phyloP scores from a whole-genome alignment of 495 filamentous ascomycete species.

The Penicillium longicatenatum region DNA sequence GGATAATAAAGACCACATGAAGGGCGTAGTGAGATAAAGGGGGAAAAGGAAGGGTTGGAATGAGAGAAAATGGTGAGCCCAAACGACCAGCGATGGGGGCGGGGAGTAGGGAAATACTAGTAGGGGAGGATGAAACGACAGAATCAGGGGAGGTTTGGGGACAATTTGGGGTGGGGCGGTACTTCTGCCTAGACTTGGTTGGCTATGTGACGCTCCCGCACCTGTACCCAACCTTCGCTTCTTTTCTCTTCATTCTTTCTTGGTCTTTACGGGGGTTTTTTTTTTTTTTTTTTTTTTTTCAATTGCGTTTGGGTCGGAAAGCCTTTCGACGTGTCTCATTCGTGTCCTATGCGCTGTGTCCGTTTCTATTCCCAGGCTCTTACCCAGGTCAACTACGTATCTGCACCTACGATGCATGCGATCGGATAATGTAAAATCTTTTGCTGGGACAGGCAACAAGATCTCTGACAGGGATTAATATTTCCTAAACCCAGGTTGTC shows the following conservation, averaged over 20 bases:
- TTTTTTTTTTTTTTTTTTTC: background rate
- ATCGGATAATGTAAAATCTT: slow-evolving; percentile 12
- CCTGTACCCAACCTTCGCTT: slow-evolving; percentile 3
- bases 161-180: slow-evolving; percentile 4
- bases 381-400: background rate
- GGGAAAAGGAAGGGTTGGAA: slow-evolving; percentile 11
- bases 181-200: background rate
- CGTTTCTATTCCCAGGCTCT: background rate
- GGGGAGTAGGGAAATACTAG: slow-evolving; percentile 9
- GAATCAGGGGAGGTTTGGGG: slow-evolving; percentile 12
- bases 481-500: slow-evolving; percentile 3
- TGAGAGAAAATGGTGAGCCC: slow-evolving; percentile 25
- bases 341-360: background rate
- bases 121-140: slow-evolving; percentile 9
- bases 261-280: background rate
- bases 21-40: slow-evolving; percentile 34
- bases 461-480: slow-evolving; percentile 1
- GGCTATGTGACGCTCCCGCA: background rate
- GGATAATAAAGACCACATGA: slow-evolving; percentile 43
- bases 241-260: background rate
- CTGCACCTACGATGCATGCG: slow-evolving; percentile 14
- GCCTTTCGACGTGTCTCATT: background rate
- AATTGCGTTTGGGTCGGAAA: background rate
- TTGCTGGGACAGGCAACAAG: background rate
- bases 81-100: slow-evolving; percentile 36